A percentile compares a stretch with the other conserved stretches of the same genome.
phyloP scores from a whole-genome alignment of 2,329 filamentous ascomycete species.

The Cryoendolithus antarcticus region DNA sequence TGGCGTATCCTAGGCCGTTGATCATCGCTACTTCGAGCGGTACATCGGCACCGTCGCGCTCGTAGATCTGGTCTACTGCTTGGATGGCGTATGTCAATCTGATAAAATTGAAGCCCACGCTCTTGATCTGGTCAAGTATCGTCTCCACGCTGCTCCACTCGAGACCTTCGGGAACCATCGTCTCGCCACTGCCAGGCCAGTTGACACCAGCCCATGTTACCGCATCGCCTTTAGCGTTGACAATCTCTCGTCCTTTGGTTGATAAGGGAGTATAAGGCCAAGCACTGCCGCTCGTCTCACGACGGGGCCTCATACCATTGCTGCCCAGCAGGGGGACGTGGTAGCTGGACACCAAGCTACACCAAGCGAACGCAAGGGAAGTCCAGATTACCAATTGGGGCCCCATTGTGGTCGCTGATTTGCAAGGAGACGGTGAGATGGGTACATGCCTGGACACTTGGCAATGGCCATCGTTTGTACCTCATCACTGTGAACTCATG shows the following conservation, averaged over 20 bases:
- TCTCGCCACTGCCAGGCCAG: slow-evolving; percentile 23
- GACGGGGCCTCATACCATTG: no score
- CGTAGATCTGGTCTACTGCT: slow-evolving; percentile 30
- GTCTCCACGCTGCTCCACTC: slow-evolving; percentile 20
- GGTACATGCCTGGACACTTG: no score
- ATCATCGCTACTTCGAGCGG: slow-evolving; percentile 28
- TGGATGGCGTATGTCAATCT: slow-evolving; percentile 31
- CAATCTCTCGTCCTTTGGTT: slow-evolving; percentile 17
- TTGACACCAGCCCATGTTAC: slow-evolving; percentile 23
- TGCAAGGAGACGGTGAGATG: no score
- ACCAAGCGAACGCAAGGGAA: no score
- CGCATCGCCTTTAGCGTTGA: slow-evolving; percentile 11
- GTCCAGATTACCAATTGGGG: no score
- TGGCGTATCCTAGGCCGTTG: slow-evolving; percentile 27
- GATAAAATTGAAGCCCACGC: slow-evolving; percentile 23
- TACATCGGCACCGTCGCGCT: slow-evolving; percentile 27
- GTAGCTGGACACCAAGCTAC: no score
- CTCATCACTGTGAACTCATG: no score
- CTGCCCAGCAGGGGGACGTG: no score
- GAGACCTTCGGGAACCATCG: slow-evolving; percentile 23
- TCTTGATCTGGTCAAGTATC: slow-evolving; percentile 19
- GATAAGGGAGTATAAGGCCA: slow-evolving; percentile 24
- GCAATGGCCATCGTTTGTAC: no score
- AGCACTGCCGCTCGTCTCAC: background rate
- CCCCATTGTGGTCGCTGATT: no score